phyloP scores from a whole-genome alignment of 305 asterid genomes.

The Solanum chacoense region DNA sequence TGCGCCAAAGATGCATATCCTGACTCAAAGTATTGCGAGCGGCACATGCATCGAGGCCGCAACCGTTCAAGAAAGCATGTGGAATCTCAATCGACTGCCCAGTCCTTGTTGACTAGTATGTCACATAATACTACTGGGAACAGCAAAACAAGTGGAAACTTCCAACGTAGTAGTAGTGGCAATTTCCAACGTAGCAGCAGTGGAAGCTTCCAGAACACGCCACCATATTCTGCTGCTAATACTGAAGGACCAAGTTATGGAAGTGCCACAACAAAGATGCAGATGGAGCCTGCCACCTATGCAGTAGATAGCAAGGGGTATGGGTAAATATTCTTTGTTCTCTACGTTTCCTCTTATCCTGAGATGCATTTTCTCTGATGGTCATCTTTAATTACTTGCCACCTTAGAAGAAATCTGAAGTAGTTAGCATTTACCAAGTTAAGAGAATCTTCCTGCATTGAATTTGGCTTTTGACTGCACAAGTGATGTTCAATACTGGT shows the following conservation, averaged over 20 bases:
- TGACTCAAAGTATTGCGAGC: conserved; percentile 98
- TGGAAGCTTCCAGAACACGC: conserved; percentile 48
- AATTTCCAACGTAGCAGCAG: conserved; percentile 24
- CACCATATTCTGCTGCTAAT: conserved; percentile 45
- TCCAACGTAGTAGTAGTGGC: conserved; percentile 27
- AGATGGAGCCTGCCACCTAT: conserved; percentile 56
- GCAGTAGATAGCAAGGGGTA: conserved; percentile 57
- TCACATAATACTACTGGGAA: conserved; percentile 50
- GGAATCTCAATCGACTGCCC: conserved; percentile 90
- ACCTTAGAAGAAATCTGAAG: neutral
- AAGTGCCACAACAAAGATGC: conserved; percentile 52
- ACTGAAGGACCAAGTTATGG: conserved; percentile 52
- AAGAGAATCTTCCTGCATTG: neutral
- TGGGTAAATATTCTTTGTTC: conserved; percentile 31
- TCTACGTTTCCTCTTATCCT: neutral
- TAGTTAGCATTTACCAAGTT: neutral
- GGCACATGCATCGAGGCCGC: conserved; percentile 99
- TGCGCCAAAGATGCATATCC: conserved; percentile 97
- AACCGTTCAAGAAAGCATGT: conserved; percentile 99
- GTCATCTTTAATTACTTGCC: neutral
- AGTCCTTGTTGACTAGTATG: conserved; percentile 55
- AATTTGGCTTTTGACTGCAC: neutral
- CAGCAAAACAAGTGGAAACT: conserved; percentile 31
- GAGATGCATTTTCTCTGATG: neutral
- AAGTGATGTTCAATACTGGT: neutral